Evolutionary conservation across 2,329 filamentous ascomycete species (phyloP).

Genomic region (Geoglossum cookeanum): DNA sequence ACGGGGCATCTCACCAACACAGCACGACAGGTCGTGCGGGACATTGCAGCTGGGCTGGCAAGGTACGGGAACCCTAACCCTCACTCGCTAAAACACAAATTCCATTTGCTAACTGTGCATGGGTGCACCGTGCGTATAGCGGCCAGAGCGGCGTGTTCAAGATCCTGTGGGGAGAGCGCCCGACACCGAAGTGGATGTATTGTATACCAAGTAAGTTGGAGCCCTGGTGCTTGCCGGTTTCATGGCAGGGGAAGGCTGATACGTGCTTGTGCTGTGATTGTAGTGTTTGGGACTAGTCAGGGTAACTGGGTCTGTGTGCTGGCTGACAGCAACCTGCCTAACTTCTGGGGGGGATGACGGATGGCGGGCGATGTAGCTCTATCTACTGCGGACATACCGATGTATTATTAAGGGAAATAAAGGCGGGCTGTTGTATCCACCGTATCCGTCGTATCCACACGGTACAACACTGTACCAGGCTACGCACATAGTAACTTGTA

Average conservation of each 20-base stretch:
- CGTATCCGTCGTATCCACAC: no score
- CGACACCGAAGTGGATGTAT: conserved; percentile 13
- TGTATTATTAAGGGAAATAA: no score
- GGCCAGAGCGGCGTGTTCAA: conserved; percentile 11
- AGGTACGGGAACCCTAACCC: neutral
- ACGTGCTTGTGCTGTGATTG: neutral
- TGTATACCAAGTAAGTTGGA: conserved; percentile 11
- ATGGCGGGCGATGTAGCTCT: no score
- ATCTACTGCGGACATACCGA: no score
- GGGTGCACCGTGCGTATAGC: neutral
- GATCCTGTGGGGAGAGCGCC: conserved; percentile 14
- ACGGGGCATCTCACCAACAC: conserved; percentile 15
- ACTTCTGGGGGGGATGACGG: conserved; percentile 10
- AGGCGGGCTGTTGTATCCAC: no score
- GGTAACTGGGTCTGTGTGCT: conserved; percentile 15
- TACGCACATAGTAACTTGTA: no score
- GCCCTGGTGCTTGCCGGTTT: neutral
- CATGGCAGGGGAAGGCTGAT: no score
- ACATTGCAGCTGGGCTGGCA: conserved; percentile 10
- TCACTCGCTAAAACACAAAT: neutral
- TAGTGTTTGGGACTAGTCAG: conserved; percentile 11
- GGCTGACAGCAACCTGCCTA: conserved; percentile 10
- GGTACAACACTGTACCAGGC: no score
- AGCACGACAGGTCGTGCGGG: conserved; percentile 7
- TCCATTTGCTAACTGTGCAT: neutral